Conservation (phyloP, 257 asterid genomes). For the Plantago ovata region DNA sequence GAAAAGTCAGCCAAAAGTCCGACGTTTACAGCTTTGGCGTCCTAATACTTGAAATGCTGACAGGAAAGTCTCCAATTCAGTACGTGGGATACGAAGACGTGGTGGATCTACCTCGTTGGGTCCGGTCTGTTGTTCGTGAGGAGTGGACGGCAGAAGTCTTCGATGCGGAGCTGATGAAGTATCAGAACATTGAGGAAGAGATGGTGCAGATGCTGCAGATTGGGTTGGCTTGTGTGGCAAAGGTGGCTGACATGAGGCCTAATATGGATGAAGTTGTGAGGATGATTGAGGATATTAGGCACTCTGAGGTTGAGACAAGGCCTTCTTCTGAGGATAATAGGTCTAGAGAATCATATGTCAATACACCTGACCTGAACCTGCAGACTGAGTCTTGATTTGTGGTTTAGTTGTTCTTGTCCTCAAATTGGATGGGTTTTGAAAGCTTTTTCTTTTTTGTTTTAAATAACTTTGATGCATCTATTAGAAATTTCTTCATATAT, state of each 20-base stretch:
- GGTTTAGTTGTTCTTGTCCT: background rate
- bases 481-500: too few relatives aligned
- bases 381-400: constrained; percentile 28
- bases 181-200: constrained; percentile 69
- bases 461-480: background rate
- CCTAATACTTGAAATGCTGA: constrained; percentile 79
- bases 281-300: constrained; percentile 64
- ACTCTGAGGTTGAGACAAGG: constrained; percentile 44
- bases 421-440: constrained; percentile 5
- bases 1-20: constrained; percentile 60
- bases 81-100: constrained; percentile 54
- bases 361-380: constrained; percentile 43
- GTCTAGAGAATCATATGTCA: constrained; percentile 48
- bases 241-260: constrained; percentile 63
- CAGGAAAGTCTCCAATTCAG: constrained; percentile 76
- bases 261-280: constrained; percentile 65
- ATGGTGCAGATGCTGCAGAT: constrained; percentile 96
- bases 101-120: constrained; percentile 92
- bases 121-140: constrained; percentile 84
- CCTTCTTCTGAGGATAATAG: constrained; percentile 72
- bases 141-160: constrained; percentile 99
- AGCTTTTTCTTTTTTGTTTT: background rate
- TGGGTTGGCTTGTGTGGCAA: constrained; percentile 71
- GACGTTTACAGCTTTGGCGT: constrained; percentile 96
- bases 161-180: constrained; percentile 62